phyloP scores from a whole-genome alignment of 176 grass and related monocot species.

The Aegilops bicornis region DNA sequence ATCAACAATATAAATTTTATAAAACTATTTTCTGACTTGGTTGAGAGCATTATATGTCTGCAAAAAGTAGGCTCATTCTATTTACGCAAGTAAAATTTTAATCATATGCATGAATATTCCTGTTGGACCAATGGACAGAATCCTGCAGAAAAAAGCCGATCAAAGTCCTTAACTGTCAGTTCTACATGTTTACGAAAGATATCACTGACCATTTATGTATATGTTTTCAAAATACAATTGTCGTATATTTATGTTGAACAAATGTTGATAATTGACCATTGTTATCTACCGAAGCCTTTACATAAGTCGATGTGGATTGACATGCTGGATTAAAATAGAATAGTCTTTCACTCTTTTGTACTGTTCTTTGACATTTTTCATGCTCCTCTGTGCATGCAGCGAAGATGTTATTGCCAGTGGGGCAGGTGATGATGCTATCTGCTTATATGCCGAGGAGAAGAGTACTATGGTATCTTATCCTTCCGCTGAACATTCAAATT shows the following conservation, averaged over 20 bases:
- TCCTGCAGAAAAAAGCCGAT: neutral
- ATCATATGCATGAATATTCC: neutral
- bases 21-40: neutral
- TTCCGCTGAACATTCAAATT: conserved; percentile 10
- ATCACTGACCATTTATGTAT: neutral
- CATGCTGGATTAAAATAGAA: conserved; percentile 15
- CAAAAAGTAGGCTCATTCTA: neutral
- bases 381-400: conserved; percentile 47
- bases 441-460: conserved; percentile 70
- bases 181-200: conserved; percentile 15
- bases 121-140: neutral
- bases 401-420: conserved; percentile 83
- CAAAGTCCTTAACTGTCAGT: neutral
- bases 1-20: neutral
- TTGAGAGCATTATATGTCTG: neutral
- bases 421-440: conserved; percentile 79
- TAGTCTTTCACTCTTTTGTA: neutral
- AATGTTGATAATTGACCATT: neutral
- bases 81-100: neutral
- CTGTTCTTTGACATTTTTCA: conserved; percentile 33
- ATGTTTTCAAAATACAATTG: neutral
- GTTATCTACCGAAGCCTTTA: neutral
- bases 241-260: neutral
- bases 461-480: conserved; percentile 47
- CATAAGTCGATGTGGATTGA: neutral